Evolutionary conservation across 345 rosid species (phyloP).

Genomic region (Syzygium jambos): DNA sequence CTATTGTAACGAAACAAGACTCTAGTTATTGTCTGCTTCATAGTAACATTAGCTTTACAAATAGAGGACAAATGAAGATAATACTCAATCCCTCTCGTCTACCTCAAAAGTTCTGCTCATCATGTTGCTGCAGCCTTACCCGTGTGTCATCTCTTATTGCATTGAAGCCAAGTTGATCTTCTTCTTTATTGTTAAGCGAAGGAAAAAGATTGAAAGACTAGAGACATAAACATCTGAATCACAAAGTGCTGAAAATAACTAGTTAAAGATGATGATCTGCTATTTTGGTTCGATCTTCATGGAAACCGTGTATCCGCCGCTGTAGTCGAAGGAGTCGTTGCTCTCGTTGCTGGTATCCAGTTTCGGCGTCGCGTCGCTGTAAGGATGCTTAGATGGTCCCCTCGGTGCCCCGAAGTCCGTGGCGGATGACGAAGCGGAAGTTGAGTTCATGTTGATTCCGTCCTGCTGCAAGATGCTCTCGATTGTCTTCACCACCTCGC

Average conservation of each 20-base stretch:
- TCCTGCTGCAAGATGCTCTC: constrained; percentile 68
- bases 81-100: not conserved
- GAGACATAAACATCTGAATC: not conserved
- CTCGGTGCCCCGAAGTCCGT: constrained; percentile 56
- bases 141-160: not conserved
- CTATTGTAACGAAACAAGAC: not conserved
- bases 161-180: not conserved
- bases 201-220: not conserved
- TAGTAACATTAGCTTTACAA: not conserved
- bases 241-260: not conserved
- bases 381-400: constrained; percentile 35
- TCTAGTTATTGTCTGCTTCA: not conserved
- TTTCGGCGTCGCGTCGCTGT: constrained; percentile 32
- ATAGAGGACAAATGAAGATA: not conserved
- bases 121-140: not conserved
- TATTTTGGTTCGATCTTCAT: constrained; percentile 63
- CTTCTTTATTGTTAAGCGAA: not conserved
- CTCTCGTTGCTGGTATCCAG: constrained; percentile 20
- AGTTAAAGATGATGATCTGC: not conserved
- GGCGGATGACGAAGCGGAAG: constrained; percentile 77
- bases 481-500: constrained; percentile 67
- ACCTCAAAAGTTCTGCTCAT: not conserved
- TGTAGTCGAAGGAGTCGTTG: constrained; percentile 48
- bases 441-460: constrained; percentile 60
- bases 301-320: constrained; percentile 59